These are phyloP conservation scores for Mucor irregularis DNA, from an alignment of 371 early-diverging fungal species.

Conservation along the genomic window DNA sequence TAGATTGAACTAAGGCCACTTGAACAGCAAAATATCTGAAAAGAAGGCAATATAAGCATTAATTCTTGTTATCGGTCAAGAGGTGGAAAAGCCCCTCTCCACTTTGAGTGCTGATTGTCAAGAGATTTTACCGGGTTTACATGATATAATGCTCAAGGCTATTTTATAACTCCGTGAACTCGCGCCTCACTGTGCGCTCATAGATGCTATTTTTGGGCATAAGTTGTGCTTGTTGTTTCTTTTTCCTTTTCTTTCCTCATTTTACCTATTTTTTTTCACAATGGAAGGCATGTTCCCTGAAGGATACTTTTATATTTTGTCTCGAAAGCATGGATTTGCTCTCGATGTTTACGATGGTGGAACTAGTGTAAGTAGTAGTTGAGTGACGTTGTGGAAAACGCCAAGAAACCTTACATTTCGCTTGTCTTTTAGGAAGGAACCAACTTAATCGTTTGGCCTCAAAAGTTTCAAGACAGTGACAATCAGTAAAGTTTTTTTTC, in stretches of 20 bases:
- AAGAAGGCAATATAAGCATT: no score
- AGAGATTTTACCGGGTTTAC: no score
- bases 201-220: no score
- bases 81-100: no score
- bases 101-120: no score
- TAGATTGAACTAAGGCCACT: no score
- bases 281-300: conserved; percentile 36
- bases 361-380: conserved; percentile 29
- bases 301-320: conserved; percentile 48
- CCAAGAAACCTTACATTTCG: neutral
- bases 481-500: conserved; percentile 41
- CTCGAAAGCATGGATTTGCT: conserved; percentile 48
- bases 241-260: neutral
- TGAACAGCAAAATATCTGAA: no score
- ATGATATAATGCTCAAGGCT: no score
- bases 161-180: neutral
- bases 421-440: conserved; percentile 35
- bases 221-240: no score
- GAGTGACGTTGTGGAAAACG: neutral
- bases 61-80: no score
- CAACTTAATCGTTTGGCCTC: conserved; percentile 54
- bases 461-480: conserved; percentile 52
- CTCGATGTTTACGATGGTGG: conserved; percentile 52
- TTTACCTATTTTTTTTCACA: neutral
- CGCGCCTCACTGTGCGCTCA: neutral